Base-by-base conservation (phyloP, 1,284 basidiomycete species). In the Mycena sp. region DNA sequence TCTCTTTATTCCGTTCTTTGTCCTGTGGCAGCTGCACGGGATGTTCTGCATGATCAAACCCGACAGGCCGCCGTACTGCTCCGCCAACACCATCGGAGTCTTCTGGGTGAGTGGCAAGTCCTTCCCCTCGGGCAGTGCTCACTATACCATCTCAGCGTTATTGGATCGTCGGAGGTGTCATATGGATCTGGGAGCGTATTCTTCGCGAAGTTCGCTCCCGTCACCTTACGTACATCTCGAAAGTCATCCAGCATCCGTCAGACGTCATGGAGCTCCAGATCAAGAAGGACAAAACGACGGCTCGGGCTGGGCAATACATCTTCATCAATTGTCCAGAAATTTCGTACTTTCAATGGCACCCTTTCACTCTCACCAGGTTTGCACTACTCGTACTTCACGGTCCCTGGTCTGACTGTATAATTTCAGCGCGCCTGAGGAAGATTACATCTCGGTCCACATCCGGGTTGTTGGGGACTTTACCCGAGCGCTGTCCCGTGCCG, bases 31-130 rank as follows among this genome's bases (percentile, higher is more conserved):
- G 76, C 81, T 96, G 37, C 95, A 96, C 74, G 94, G 95, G 58
- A 92, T 96, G 91, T 95, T 95, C 85, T 96, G 94, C 77, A 94
- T 93, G 92, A 93, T 94, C 77, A 80, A 94, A 79, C 94, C 94
- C n/a, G 93, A 96, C 76, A 82, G 91, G 56, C 85, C 91, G 0
- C 94, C 93, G 0, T 94, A 85, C 78, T 97, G 95, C 79, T 93
- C 90, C 5, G 90, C 77, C 76, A 91, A 90, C 73, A 86, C 80
- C n/a, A 89, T 95, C 69, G 95, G 94, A 70, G 93, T 95, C 65
- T 96, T 97, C 81, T 97, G 95, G 95, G 91, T 94, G 70, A 67
- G 87, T 80, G 29, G 35, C 53, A 12, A 29, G n/a, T 58, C 11
- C 26, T 23, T 58, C 41, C 17, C 28, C 43, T 52, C 51, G 14